Evolutionary conservation across 176 grass and related monocot species (phyloP).

Genomic region (Rhynchospora pubera): DNA sequence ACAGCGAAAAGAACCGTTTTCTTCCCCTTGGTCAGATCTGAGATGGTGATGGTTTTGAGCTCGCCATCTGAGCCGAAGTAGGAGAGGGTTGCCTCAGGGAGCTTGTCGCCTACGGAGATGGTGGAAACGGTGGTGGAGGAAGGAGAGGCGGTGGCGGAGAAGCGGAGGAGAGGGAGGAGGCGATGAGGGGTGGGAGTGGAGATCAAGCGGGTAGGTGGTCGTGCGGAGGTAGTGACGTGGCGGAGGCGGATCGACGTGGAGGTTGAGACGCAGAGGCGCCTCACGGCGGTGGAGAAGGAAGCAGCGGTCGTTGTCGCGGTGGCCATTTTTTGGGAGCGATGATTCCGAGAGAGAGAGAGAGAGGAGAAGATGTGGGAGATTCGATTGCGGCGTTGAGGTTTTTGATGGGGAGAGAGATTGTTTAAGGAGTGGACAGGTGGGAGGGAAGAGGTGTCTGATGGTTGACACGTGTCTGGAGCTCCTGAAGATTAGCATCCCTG

Average conservation of each 20-base stretch:
- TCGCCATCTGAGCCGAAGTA: constrained; percentile 74
- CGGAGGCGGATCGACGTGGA: background rate
- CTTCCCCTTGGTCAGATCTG: constrained; percentile 76
- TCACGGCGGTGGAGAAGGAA: constrained; percentile 4
- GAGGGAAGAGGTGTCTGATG: background rate
- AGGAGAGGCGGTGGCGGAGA: constrained; percentile 14
- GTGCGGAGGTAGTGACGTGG: background rate
- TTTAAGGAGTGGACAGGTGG: background rate
- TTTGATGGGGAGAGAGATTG: background rate
- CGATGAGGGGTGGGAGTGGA: background rate
- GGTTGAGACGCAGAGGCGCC: background rate
- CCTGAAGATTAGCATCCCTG: background rate
- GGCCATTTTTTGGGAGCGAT: constrained; percentile 15
- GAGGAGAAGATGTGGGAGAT: background rate
- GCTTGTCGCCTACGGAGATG: constrained; percentile 67
- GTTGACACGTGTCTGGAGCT: background rate
- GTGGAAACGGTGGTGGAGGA: constrained; percentile 16
- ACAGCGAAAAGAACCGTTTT: constrained; percentile 75
- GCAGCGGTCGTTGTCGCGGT: background rate
- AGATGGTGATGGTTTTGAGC: constrained; percentile 62
- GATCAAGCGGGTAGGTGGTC: background rate
- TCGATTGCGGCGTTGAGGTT: background rate
- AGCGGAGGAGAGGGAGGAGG: background rate
- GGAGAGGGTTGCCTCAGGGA: constrained; percentile 77
- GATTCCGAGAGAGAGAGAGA: background rate